Percentiles rank a stretch among this genome's conserved stretches.
phyloP scores from a whole-genome alignment of 2,329 filamentous ascomycete species.

The Dactylonectria macrodidyma region DNA sequence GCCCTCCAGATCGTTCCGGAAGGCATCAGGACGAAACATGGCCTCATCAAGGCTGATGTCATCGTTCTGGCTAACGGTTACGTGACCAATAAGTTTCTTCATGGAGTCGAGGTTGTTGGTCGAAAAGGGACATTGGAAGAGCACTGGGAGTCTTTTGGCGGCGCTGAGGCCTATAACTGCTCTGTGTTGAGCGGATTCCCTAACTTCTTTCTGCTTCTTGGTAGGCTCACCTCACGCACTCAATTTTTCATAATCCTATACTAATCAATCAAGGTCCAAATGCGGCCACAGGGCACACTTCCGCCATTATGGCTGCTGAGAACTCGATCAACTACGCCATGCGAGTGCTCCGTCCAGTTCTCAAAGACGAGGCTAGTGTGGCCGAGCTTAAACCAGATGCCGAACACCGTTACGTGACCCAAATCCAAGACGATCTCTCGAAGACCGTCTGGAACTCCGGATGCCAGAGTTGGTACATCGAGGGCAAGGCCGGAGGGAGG shows the following conservation, averaged over 20 bases:
- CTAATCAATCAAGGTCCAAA: constrained; percentile 65
- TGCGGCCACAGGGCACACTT: constrained; percentile 73
- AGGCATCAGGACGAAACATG: constrained; percentile 54
- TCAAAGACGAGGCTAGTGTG: constrained; percentile 51
- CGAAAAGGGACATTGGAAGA: constrained; percentile 64
- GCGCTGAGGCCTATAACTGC: constrained; percentile 73
- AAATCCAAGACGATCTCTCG: constrained; percentile 51
- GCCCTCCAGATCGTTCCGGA: constrained; percentile 62
- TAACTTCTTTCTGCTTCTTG: constrained; percentile 76
- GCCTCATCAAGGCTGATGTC: constrained; percentile 68
- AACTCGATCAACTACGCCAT: constrained; percentile 74
- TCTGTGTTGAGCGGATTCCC: constrained; percentile 73
- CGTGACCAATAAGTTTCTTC: constrained; percentile 67
- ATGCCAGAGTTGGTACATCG: constrained; percentile 45
- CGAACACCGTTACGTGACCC: constrained; percentile 51
- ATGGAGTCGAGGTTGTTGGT: constrained; percentile 68
- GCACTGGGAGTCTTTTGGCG: constrained; percentile 72
- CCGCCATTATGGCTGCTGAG: constrained; percentile 72
- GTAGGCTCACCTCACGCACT: constrained; percentile 39
- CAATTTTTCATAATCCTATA: background rate
- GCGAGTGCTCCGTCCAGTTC: constrained; percentile 68
- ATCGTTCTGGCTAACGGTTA: constrained; percentile 76
- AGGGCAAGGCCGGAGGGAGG: background rate
- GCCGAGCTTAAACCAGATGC: constrained; percentile 53
- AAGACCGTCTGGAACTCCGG: constrained; percentile 54